phyloP scores from a whole-genome alignment of 768 basidiomycete genomes.

The Chalciporus chontae region DNA sequence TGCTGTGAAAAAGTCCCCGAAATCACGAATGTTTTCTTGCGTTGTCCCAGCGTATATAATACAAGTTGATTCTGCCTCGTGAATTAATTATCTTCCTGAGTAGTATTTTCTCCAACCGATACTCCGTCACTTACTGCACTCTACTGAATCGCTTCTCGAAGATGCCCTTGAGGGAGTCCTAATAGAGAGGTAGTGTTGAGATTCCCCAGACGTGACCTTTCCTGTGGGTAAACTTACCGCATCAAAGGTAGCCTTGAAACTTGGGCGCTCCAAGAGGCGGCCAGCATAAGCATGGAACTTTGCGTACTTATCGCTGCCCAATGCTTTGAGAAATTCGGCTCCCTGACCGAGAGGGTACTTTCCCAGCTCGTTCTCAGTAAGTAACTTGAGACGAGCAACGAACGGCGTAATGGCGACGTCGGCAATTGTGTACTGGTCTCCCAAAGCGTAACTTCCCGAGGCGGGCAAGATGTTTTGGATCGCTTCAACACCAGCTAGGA shows the following conservation, averaged over 20 bases:
- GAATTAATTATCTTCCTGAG: not conserved
- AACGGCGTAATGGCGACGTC: constrained; percentile 62
- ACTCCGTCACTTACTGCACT: constrained; percentile 1
- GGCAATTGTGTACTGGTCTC: constrained; percentile 44
- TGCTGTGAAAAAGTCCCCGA: too few relatives aligned
- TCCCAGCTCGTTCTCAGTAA: constrained; percentile 49
- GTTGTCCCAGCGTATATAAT: not conserved
- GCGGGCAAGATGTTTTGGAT: constrained; percentile 50
- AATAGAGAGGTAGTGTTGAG: not conserved
- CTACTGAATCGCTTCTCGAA: constrained; percentile 7
- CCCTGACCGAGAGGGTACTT: constrained; percentile 48
- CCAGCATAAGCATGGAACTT: constrained; percentile 47
- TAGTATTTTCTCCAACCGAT: not conserved
- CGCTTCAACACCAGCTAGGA: constrained; percentile 43
- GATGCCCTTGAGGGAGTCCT: constrained; percentile 11
- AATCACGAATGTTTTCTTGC: not conserved
- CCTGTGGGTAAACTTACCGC: constrained; percentile 35
- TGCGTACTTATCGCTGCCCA: constrained; percentile 43
- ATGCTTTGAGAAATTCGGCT: constrained; percentile 36
- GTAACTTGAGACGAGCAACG: constrained; percentile 48
- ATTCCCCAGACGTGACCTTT: not conserved
- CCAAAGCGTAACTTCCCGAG: constrained; percentile 36
- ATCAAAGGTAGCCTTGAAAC: constrained; percentile 53
- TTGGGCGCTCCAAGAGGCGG: constrained; percentile 48
- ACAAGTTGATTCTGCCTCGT: not conserved